A percentile compares a stretch with the other conserved stretches of the same genome.
These are phyloP conservation scores for Talaromyces islandicus DNA, from an alignment of 2,329 filamentous ascomycete genomes.

Conservation along the genomic window DNA sequence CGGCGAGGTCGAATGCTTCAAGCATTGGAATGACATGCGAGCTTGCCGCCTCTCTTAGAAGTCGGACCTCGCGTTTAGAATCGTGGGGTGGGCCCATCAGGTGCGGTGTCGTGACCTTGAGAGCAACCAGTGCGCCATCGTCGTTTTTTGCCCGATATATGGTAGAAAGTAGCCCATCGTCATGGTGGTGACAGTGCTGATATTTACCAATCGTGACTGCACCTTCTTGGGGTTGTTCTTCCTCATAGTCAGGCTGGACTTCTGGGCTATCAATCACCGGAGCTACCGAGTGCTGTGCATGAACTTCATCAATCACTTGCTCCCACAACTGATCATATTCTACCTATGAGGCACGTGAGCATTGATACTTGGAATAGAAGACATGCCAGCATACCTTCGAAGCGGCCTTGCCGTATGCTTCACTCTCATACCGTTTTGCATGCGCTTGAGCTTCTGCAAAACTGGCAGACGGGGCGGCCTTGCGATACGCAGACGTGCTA, in stretches of 20 bases:
- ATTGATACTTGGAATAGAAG: not conserved
- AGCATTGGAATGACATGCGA: constrained; percentile 62
- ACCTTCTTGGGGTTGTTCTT: constrained; percentile 26
- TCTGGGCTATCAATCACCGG: constrained; percentile 18
- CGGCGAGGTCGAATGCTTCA: constrained; percentile 64
- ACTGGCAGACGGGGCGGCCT: constrained; percentile 37
- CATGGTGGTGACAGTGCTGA: constrained; percentile 50
- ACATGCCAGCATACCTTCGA: constrained; percentile 27
- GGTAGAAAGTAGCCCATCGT: constrained; percentile 70
- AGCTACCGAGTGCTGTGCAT: constrained; percentile 16
- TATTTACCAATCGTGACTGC: constrained; percentile 48
- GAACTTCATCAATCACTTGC: constrained; percentile 30
- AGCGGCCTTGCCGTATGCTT: constrained; percentile 31
- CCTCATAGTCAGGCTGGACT: constrained; percentile 18
- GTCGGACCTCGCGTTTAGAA: constrained; percentile 69
- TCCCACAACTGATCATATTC: constrained; percentile 46
- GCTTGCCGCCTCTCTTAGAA: constrained; percentile 58
- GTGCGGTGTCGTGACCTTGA: constrained; percentile 80
- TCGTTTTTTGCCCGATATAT: constrained; percentile 63
- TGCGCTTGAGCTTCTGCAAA: constrained; percentile 46
- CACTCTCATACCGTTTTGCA: constrained; percentile 59
- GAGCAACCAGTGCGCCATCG: constrained; percentile 51
- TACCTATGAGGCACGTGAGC: constrained; percentile 42
- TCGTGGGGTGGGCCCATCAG: constrained; percentile 74
- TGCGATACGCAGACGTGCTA: constrained; percentile 47